A percentile compares a stretch with the other conserved stretches of the same genome.
These are phyloP conservation scores for Coniella vitis DNA, from an alignment of 2,329 filamentous ascomycete species.

Conservation along the genomic window DNA sequence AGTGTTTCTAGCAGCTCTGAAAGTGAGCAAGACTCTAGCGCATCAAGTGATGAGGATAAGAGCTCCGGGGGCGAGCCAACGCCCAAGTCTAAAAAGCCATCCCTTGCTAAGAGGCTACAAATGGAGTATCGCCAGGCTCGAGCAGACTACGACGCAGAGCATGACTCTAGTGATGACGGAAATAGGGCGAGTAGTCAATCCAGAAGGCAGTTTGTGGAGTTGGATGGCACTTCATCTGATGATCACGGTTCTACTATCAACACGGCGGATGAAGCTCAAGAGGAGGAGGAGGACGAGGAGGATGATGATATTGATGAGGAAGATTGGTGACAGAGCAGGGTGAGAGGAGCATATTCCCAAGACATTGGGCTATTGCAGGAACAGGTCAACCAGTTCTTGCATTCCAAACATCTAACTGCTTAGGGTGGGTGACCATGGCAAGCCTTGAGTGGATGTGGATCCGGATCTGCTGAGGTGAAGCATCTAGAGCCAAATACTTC, in stretches of 20 bases:
- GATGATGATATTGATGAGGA: neutral
- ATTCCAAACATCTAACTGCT: too few species aligned
- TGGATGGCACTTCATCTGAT: neutral
- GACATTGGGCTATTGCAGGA: too few species aligned
- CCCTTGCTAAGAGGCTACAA: conserved; percentile 8
- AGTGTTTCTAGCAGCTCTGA: too few species aligned
- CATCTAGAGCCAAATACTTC: too few species aligned
- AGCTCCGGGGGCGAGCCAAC: conserved; percentile 4
- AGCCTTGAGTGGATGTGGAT: too few species aligned
- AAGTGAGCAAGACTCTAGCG: neutral
- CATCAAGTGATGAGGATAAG: conserved; percentile 1
- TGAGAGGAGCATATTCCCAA: too few species aligned
- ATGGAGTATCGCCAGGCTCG: conserved; percentile 7
- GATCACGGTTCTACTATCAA: neutral
- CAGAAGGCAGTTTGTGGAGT: conserved; percentile 2
- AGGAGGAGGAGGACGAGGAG: conserved; percentile 3
- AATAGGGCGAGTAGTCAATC: neutral
- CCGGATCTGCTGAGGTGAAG: too few species aligned
- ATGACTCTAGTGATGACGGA: conserved; percentile 5
- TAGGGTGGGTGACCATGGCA: too few species aligned
- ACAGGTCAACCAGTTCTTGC: too few species aligned
- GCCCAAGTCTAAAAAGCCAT: conserved; percentile 6
- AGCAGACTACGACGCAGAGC: neutral
- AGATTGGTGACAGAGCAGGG: too few species aligned
- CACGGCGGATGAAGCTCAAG: neutral